Evolutionary conservation across 2,329 filamentous ascomycete genomes (phyloP), one percentile per base, ranked within the genome.

Genomic region (Pyricularia grisea): DNA sequence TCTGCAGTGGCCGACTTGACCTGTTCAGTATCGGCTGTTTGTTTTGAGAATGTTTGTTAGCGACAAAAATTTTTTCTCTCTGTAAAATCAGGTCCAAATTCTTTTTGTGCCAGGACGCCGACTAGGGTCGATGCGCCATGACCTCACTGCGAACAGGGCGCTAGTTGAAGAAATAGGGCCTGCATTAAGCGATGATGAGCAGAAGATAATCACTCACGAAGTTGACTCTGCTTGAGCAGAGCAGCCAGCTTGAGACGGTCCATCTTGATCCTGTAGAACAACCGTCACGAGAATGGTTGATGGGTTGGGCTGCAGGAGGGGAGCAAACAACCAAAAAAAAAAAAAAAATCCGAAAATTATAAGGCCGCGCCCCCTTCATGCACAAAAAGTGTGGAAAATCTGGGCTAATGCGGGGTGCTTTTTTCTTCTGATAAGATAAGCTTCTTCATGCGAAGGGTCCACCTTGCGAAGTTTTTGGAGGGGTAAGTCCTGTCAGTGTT

Each of bases 1-100:
- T 93, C 89, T 70, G 91, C 88, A 23, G 94, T 99, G 72, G 94
- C 93, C 73, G 91, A 88, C 87, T 97, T 96, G 80, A 97, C 90
- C 81, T 90, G 89, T 74, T 92, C 89, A 73, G 93, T 97, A 81
- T 97, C 90, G 77, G 95, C 93, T 97, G 76, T 55, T 71, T 72
- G 50, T 70, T 71, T 55, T 70, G 30, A 74, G 65, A 72, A 71
- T 65, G 71, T 5, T 66, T 6, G 78, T 82, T 73, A 84, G 79
- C 71, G 70, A 71, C 12, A 63, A 28, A 63, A 63, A 63, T 9
- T 28, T 27, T 63, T 63, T 42, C 27, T 42, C 27, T 55, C 23
- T 6, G 68, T 58, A 64, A 65, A 67, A 70, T 31, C 67, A 71
- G 36, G 71, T 66, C 63, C 25, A 63, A 25, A 63, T 30, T 63